Percentiles rank a stretch among this genome's conserved stretches.
Conservation (phyloP, 2,329 filamentous ascomycete genomes). For the Fusarium sublunatum region DNA sequence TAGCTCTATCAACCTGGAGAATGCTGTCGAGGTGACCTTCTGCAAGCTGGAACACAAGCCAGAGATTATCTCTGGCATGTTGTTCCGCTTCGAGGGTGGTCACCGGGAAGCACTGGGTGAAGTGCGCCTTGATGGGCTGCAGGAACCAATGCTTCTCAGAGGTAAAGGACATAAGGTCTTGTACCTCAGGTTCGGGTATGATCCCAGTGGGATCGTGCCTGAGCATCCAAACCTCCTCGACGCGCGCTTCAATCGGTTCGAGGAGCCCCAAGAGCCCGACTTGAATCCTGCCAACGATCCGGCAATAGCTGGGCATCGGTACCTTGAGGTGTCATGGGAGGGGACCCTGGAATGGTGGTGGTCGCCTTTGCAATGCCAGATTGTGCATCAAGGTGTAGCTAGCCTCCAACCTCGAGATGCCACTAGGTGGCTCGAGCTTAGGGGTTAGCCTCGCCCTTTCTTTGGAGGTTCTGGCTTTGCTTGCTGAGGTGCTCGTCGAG, state of each 20-base stretch:
- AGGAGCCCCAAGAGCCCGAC: background rate
- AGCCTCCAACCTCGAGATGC: background rate
- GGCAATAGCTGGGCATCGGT: background rate
- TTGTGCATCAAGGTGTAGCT: background rate
- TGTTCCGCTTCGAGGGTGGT: background rate
- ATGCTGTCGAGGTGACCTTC: background rate
- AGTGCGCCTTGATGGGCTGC: background rate
- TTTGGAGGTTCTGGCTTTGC: too few relatives aligned
- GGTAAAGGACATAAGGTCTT: background rate
- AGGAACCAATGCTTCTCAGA: background rate
- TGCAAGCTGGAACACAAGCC: background rate
- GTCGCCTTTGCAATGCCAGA: background rate
- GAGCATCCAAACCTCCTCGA: background rate
- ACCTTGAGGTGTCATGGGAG: background rate
- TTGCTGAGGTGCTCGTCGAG: too few relatives aligned
- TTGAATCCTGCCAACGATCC: background rate
- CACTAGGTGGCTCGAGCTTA: background rate
- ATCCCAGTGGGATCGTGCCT: background rate
- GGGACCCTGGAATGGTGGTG: background rate
- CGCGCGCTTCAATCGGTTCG: background rate
- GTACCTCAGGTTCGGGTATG: conserved; percentile 1
- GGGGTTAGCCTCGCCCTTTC: background rate
- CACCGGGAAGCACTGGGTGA: background rate
- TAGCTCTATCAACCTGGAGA: background rate
- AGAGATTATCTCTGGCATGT: background rate